phyloP scores from a whole-genome alignment of 2,329 filamentous ascomycete species.

The Ophiocordyceps robertsii region DNA sequence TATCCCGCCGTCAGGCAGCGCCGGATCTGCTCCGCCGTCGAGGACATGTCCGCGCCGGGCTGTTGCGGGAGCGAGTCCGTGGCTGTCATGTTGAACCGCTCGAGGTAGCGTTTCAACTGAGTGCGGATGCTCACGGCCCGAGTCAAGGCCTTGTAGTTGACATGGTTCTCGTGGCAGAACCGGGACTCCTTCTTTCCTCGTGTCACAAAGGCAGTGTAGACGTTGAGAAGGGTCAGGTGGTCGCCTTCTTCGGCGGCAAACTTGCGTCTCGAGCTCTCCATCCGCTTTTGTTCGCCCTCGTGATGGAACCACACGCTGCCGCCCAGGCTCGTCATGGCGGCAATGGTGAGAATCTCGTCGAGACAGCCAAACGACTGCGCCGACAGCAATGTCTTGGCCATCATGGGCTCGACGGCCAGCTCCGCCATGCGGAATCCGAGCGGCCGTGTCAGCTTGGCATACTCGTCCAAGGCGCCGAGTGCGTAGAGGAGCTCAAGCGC shows the following conservation, averaged over 20 bases:
- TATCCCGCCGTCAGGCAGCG: conserved; percentile 81
- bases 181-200: conserved; percentile 69
- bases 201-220: conserved; percentile 80
- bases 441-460: conserved; percentile 80
- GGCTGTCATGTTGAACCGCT: conserved; percentile 64
- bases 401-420: conserved; percentile 87
- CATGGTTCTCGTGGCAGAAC: conserved; percentile 75
- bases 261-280: conserved; percentile 61
- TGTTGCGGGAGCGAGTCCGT: conserved; percentile 44
- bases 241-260: conserved; percentile 93
- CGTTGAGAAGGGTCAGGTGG: conserved; percentile 82
- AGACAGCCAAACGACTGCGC: conserved; percentile 65
- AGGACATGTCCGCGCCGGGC: conserved; percentile 13
- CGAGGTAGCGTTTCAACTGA: conserved; percentile 76
- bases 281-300: conserved; percentile 60
- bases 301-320: conserved; percentile 73
- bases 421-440: conserved; percentile 89
- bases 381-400: conserved; percentile 74
- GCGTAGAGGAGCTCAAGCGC: conserved; percentile 81
- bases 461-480: conserved; percentile 73
- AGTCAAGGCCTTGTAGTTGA: conserved; percentile 77
- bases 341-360: conserved; percentile 78
- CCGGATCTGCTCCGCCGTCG: conserved; percentile 58
- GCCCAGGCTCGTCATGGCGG: conserved; percentile 83
- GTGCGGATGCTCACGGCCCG: conserved; percentile 75